Percentiles rank a stretch among this genome's conserved stretches.
phyloP scores from a whole-genome alignment of 495 filamentous ascomycete genomes.

The Aspergillus steynii region DNA sequence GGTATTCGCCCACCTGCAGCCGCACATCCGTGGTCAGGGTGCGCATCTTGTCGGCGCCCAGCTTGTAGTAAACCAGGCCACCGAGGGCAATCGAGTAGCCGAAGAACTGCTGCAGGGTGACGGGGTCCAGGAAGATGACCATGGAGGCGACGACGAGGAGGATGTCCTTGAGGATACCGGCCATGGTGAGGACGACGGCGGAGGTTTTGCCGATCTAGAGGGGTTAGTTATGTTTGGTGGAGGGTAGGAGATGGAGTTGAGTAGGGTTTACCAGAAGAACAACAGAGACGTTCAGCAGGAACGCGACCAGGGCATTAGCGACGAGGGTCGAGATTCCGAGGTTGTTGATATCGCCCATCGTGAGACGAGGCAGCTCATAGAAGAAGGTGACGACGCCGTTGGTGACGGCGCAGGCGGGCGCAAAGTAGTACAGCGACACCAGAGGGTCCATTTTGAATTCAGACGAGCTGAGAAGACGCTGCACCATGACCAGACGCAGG shows the following conservation, averaged over 20 bases:
- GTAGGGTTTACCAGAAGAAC: slow-evolving; percentile 81
- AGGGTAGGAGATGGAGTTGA: neutral
- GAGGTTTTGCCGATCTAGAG: slow-evolving; percentile 93
- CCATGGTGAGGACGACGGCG: slow-evolving; percentile 92
- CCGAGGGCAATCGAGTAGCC: slow-evolving; percentile 89
- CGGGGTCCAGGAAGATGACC: slow-evolving; percentile 81
- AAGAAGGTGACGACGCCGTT: slow-evolving; percentile 77
- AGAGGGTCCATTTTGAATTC: slow-evolving; percentile 98
- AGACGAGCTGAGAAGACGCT: slow-evolving; percentile 80
- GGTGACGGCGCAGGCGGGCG: slow-evolving; percentile 88
- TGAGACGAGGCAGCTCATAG: slow-evolving; percentile 71
- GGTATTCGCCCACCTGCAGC: slow-evolving; percentile 76
- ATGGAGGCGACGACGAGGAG: slow-evolving; percentile 89
- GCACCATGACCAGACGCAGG: slow-evolving; percentile 86
- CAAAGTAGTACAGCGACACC: slow-evolving; percentile 95
- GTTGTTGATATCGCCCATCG: slow-evolving; percentile 68
- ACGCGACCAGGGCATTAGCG: slow-evolving; percentile 79
- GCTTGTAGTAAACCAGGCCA: slow-evolving; percentile 97
- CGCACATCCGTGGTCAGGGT: slow-evolving; percentile 69
- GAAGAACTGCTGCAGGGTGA: slow-evolving; percentile 84
- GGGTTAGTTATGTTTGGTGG: slow-evolving; percentile 5
- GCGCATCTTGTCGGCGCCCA: slow-evolving; percentile 74
- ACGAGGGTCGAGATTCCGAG: slow-evolving; percentile 76
- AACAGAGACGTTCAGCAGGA: slow-evolving; percentile 88
- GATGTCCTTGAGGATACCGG: slow-evolving; percentile 98